Evolutionary conservation across 2,329 filamentous ascomycete genomes (phyloP).

Genomic region (Arthrobotrys pseudoclavata): DNA sequence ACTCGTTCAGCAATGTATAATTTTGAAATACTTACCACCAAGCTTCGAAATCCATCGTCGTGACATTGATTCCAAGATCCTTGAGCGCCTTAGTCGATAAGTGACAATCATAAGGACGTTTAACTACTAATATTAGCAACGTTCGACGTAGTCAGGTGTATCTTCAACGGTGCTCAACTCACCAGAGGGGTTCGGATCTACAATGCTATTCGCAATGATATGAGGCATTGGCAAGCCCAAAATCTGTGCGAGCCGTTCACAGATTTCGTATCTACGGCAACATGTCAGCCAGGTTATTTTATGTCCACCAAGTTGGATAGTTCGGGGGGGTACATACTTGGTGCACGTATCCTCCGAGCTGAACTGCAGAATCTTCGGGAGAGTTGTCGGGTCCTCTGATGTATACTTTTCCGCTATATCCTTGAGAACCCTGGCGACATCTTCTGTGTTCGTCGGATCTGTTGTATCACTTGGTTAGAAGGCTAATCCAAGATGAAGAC

Average conservation of each 20-base stretch:
- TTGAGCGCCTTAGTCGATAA: constrained; percentile 81
- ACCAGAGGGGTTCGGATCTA: constrained; percentile 75
- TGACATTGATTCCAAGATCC: constrained; percentile 80
- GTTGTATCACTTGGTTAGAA: not conserved
- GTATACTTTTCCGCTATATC: constrained; percentile 63
- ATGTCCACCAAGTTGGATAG: not conserved
- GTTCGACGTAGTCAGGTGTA: not conserved
- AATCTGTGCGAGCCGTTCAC: constrained; percentile 80
- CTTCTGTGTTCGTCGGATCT: constrained; percentile 78
- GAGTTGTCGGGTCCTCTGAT: constrained; percentile 67
- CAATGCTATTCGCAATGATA: constrained; percentile 79
- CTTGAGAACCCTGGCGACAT: constrained; percentile 78
- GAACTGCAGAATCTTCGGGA: constrained; percentile 84
- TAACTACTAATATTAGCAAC: constrained; percentile 68
- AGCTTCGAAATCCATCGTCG: constrained; percentile 79
- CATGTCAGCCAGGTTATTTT: constrained; percentile 8
- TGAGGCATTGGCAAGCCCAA: constrained; percentile 79
- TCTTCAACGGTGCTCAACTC: constrained; percentile 27
- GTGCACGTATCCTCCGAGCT: constrained; percentile 87
- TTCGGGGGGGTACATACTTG: constrained; percentile 69
- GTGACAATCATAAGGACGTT: constrained; percentile 89
- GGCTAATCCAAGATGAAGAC: not conserved
- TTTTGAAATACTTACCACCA: constrained; percentile 80
- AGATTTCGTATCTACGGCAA: constrained; percentile 73
- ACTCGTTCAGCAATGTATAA: constrained; percentile 67